Base-by-base conservation (phyloP, 164 flowering plant genomes). In the Cinnamomum chago region DNA sequence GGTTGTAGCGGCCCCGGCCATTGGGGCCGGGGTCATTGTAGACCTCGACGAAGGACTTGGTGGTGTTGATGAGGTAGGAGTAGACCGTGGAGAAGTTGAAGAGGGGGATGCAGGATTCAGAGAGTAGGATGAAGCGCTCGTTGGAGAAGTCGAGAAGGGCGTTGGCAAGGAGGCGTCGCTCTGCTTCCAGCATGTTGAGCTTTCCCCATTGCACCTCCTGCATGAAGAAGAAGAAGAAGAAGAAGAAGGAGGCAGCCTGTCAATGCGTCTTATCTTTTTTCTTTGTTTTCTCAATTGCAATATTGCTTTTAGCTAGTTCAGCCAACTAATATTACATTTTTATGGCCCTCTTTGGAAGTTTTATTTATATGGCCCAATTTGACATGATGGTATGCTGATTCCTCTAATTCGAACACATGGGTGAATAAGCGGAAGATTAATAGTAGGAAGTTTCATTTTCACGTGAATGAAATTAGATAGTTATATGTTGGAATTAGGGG, bases 71-170 rank as follows among this genome's bases (percentile, higher is more conserved):
- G 73, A 92, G 88, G 84, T 89, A 85, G n/a, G 83, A 68, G 77
- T 92, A 91, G 77, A 88, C 58, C 11, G 90, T 86, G 75, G 89
- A 58, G 88, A 92, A 92, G 76, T 90, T 87, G 87, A 84, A 88
- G 72, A 92, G 86, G 20, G 95, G 97, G 68, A 92, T 90, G 90
- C 97, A 92, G 2, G 97, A 68, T 73, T 92, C 97, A 0, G 95
- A 92, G 65, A 92, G 86, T 30, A 92, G 95, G 69, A 91, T 87
- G 33, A 92, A 92, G 0, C 88, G 84, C 69, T 90, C 84, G 87
- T 92, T 92, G 5, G 94, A 85, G 71, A 84, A 13, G 76, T 92
- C 97, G 13, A 91, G 88, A 9, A 92, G 87, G 0, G 97, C 94
- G 64, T 88, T 90, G 15, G 95, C 95, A 67, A 92, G 73, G 11